These are phyloP conservation scores for Aegilops tauschii DNA, from an alignment of 176 grass and related monocot genomes.

Conservation along the genomic window DNA sequence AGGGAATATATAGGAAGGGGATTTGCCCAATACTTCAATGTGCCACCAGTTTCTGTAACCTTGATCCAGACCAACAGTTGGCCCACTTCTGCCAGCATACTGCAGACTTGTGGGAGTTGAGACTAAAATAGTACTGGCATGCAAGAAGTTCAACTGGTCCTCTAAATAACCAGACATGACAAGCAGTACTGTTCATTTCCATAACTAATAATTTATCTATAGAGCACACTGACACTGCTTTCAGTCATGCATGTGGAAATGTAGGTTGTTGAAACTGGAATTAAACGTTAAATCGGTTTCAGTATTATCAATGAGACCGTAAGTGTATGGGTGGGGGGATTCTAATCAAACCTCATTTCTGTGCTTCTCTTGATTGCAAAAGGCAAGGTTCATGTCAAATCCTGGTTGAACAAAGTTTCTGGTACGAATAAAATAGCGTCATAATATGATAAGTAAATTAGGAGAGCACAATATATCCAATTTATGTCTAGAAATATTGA, in stretches of 20 bases:
- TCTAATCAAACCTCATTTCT: slow-evolving; percentile 68
- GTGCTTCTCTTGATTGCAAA: slow-evolving; percentile 94
- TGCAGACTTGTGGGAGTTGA: not conserved
- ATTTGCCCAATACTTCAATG: not conserved
- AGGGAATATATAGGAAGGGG: not conserved
- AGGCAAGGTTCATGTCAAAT: slow-evolving; percentile 94
- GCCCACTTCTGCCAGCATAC: not conserved
- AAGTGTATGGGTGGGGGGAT: not conserved
- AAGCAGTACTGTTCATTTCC: not conserved
- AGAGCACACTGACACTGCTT: not conserved
- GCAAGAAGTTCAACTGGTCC: not conserved
- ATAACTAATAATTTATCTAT: slow-evolving; percentile 13
- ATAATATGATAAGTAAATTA: slow-evolving; percentile 17
- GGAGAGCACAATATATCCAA: slow-evolving; percentile 16
- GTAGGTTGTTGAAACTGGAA: not conserved
- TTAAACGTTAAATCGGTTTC: slow-evolving; percentile 6
- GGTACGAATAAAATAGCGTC: slow-evolving; percentile 36
- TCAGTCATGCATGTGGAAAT: slow-evolving; percentile 1
- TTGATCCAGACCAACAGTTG: not conserved
- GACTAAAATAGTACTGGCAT: not conserved
- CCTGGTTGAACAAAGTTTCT: slow-evolving; percentile 91
- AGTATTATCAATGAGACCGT: not conserved
- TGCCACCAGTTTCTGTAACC: not conserved
- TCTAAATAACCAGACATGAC: slow-evolving; percentile 10
- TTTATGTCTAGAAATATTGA: slow-evolving; percentile 1